Conservation (phyloP, 2,329 filamentous ascomycete genomes). For the Ophiostoma tasmaniense region DNA sequence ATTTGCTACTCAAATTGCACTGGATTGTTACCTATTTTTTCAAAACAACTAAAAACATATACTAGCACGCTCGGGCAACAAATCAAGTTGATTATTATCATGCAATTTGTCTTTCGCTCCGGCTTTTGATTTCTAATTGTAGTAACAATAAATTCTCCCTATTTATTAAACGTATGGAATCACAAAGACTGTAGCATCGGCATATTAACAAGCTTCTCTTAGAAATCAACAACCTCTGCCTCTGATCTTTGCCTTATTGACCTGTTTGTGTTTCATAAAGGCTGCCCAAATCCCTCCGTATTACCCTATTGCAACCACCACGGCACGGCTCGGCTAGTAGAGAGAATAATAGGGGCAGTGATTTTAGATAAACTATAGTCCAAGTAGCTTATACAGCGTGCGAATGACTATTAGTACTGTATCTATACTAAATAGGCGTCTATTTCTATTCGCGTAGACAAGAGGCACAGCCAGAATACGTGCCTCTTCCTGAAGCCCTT, state of each 20-base stretch:
- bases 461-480: not conserved
- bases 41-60: not conserved
- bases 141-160: too few relatives aligned
- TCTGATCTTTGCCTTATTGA: not conserved
- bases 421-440: not conserved
- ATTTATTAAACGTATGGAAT: too few relatives aligned
- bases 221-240: not conserved
- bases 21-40: not conserved
- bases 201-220: not conserved
- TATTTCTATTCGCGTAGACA: not conserved
- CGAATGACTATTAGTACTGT: not conserved
- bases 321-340: not conserved
- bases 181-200: not conserved
- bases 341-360: not conserved
- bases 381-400: not conserved
- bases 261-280: not conserved
- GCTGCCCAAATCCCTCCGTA: not conserved
- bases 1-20: not conserved
- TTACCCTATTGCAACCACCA: constrained; percentile 1
- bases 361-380: not conserved
- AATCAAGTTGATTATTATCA: not conserved
- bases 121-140: too few relatives aligned
- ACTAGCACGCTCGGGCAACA: not conserved
- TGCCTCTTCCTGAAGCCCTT: not conserved
- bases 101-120: too few relatives aligned